These are phyloP conservation scores for Trichoderma gracile DNA, from an alignment of 2,329 filamentous ascomycete genomes.

Conservation along the genomic window DNA sequence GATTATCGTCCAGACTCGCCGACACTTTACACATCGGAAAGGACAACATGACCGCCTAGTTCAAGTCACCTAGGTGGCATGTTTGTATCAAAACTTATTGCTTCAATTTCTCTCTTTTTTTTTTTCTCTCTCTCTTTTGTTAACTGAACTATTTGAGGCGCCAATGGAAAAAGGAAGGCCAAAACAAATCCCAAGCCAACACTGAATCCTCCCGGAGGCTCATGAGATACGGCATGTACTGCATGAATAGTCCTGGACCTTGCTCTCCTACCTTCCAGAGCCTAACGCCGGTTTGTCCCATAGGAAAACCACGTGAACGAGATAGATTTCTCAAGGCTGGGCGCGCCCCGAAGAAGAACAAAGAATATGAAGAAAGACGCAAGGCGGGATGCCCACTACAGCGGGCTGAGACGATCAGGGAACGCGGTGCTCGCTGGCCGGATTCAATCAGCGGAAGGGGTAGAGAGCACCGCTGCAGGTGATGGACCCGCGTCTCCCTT, in stretches of 20 bases:
- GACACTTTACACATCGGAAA: not conserved
- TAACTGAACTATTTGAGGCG: slow-evolving; percentile 34
- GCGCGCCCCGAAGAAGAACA: slow-evolving; percentile 18
- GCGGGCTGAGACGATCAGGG: slow-evolving; percentile 10
- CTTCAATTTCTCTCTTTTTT: not conserved
- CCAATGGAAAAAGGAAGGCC: slow-evolving; percentile 38
- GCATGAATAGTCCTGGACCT: slow-evolving; percentile 26
- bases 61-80: not conserved
- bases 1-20: not conserved
- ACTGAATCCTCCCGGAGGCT: slow-evolving; percentile 36
- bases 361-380: slow-evolving; percentile 27
- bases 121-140: not conserved
- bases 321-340: slow-evolving; percentile 13
- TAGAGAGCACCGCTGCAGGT: slow-evolving; percentile 53
- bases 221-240: slow-evolving; percentile 41
- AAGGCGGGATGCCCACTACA: not conserved
- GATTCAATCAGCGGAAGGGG: slow-evolving; percentile 46
- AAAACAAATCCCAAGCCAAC: slow-evolving; percentile 34
- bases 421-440: slow-evolving; percentile 7
- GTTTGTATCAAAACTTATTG: slow-evolving; percentile 1
- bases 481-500: slow-evolving; percentile 62
- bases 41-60: not conserved
- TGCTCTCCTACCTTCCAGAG: slow-evolving; percentile 29
- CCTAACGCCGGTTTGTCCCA: slow-evolving; percentile 28
- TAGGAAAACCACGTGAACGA: slow-evolving; percentile 24